Evolutionary conservation across 495 filamentous ascomycete species (phyloP), one percentile per base, ranked within the genome.

Genomic region (Tuber magnatum): DNA sequence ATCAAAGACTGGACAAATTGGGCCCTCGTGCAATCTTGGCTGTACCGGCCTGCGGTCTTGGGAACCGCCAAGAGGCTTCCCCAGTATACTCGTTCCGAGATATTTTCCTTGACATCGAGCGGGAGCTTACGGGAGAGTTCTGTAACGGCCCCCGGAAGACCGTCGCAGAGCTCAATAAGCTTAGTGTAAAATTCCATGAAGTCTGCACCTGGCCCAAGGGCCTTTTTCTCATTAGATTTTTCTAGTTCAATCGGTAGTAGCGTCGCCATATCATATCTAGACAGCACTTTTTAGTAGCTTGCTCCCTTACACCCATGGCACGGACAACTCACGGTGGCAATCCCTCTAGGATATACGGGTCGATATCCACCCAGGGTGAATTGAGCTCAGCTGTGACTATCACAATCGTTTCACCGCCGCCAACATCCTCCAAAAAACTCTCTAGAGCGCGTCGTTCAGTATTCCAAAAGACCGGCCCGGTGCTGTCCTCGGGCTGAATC

Each of bases 161-260:
- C 56, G 28, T 65, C 32, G 28, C 56, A 65, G 56, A 65, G 56
- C 28, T 65, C 56, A 35, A 65, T 28, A 65, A 65, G 56, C 56
- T 65, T 35, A 8, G 56, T 35, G 16, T 65, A 65, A 35, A 65
- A 65, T 65, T 35, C 56, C 56, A 65, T 65, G 56, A 65, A 65
- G 56, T 65, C 28, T 2, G 56, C 28, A 65, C 56, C 14, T 65
- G 56, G 56, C 12, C 28, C 56, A 18, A 65, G 56, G 12, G 16
- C 56, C 5, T 32, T 18, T 32, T 5, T 28, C 32, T 65, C 28
- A 65, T 35, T 35, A 12, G 56, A 20, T 16, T 65, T 35, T 20
- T 20, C 56, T 35, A 65, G 32, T 65, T 65, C 56, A 65, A 65
- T 65, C 56, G 56, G 56, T 65, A 65, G 56, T 65, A 65, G 56